Percentiles rank a stretch among this genome's conserved stretches.
phyloP scores from a whole-genome alignment of 768 basidiomycete genomes.

The Tylopilus balloui region DNA sequence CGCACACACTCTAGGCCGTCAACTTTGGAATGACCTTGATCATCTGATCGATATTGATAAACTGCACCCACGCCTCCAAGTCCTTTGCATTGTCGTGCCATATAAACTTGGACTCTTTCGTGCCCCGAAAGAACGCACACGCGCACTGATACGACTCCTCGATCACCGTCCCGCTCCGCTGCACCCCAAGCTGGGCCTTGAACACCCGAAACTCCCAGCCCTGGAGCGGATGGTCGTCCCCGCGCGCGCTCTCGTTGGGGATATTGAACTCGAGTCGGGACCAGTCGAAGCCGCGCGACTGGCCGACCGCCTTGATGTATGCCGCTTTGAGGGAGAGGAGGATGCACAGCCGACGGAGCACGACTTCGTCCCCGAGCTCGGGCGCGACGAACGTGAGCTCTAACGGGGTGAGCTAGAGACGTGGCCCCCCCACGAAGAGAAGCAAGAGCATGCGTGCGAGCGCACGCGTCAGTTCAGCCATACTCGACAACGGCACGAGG shows the following conservation, averaged over 20 bases:
- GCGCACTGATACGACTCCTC: slow-evolving; percentile 75
- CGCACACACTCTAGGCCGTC: slow-evolving; percentile 41
- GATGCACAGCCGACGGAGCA: slow-evolving; percentile 71
- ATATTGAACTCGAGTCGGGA: slow-evolving; percentile 81
- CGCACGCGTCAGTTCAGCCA: not conserved
- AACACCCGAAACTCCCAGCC: slow-evolving; percentile 90
- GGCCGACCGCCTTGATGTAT: slow-evolving; percentile 81
- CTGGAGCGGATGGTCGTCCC: slow-evolving; percentile 62
- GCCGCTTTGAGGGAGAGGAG: slow-evolving; percentile 76
- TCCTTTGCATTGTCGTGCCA: slow-evolving; percentile 67
- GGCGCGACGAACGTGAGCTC: slow-evolving; percentile 53
- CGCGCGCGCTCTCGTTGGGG: slow-evolving; percentile 52
- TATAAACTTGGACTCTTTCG: slow-evolving; percentile 59
- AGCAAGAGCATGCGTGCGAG: too few species aligned
- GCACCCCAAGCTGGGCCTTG: slow-evolving; percentile 66
- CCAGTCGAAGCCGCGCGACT: slow-evolving; percentile 76
- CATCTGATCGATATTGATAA: slow-evolving; percentile 78
- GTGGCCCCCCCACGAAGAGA: too few species aligned
- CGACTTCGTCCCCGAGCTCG: slow-evolving; percentile 54
- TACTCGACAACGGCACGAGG: too few species aligned
- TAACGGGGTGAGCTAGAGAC: slow-evolving; percentile 36
- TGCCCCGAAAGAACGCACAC: slow-evolving; percentile 71
- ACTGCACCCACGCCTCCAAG: slow-evolving; percentile 78
- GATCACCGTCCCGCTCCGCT: slow-evolving; percentile 46
- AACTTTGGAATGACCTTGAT: slow-evolving; percentile 75